Percentiles rank a stretch among this genome's conserved stretches.
phyloP scores from a whole-genome alignment of 2,329 filamentous ascomycete genomes.

The Seiridium unicorne region DNA sequence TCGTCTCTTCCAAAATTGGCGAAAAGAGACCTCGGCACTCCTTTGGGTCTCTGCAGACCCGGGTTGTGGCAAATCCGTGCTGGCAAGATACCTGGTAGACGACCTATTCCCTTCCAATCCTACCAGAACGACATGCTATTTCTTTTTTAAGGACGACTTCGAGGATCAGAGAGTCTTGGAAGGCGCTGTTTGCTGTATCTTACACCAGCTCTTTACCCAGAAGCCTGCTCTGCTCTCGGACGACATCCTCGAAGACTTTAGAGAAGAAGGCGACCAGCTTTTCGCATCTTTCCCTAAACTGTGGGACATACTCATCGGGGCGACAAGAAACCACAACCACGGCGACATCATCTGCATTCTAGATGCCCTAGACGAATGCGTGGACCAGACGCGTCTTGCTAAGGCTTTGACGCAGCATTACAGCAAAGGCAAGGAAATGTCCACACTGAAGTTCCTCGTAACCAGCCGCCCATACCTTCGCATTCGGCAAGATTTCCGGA shows the following conservation, averaged over 20 bases:
- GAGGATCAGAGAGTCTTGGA: slow-evolving; percentile 28
- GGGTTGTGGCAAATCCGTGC: slow-evolving; percentile 42
- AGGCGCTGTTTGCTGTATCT: slow-evolving; percentile 30
- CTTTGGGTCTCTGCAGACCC: slow-evolving; percentile 40
- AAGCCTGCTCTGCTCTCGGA: slow-evolving; percentile 19
- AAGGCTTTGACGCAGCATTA: slow-evolving; percentile 24
- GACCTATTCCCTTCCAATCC: slow-evolving; percentile 15
- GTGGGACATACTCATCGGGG: slow-evolving; percentile 26
- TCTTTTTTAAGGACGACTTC: slow-evolving; percentile 43
- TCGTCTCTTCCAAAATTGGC: slow-evolving; percentile 15
- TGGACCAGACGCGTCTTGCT: slow-evolving; percentile 19
- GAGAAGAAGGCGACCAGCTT: slow-evolving; percentile 13
- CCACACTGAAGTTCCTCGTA: slow-evolving; percentile 34
- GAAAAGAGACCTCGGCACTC: slow-evolving; percentile 15
- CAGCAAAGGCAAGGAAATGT: neutral
- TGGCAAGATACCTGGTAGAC: slow-evolving; percentile 35
- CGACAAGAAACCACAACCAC: slow-evolving; percentile 7
- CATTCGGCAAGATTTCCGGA: slow-evolving; percentile 22
- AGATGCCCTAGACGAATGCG: slow-evolving; percentile 41
- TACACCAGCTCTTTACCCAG: slow-evolving; percentile 35
- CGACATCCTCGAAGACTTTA: slow-evolving; percentile 16
- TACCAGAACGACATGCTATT: slow-evolving; percentile 32
- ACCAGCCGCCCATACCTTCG: slow-evolving; percentile 33
- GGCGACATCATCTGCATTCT: slow-evolving; percentile 32
- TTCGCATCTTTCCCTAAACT: slow-evolving; percentile 23